A percentile compares a stretch with the other conserved stretches of the same genome.
Evolutionary conservation across 176 grass and related monocot species (phyloP).

Genomic region (Tillandsia leiboldiana): DNA sequence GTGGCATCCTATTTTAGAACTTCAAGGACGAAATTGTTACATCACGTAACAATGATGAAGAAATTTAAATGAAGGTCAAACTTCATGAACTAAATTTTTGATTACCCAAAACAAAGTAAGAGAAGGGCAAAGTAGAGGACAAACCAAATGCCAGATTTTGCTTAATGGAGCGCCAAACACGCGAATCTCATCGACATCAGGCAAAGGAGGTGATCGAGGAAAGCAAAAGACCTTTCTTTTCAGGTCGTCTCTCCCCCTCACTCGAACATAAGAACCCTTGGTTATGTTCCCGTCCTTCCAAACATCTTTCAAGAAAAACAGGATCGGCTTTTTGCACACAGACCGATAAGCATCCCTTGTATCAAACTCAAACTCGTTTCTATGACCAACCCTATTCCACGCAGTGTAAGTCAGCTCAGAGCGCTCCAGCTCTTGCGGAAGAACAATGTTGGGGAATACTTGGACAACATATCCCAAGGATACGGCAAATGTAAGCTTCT

Average conservation of each 20-base stretch:
- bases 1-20: too few species aligned
- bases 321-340: conserved; percentile 78
- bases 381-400: conserved; percentile 62
- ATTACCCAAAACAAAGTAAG: too few species aligned
- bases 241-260: conserved; percentile 49
- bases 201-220: conserved; percentile 54
- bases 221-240: conserved; percentile 95
- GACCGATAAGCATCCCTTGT: conserved; percentile 74
- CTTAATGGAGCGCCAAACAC: conserved; percentile 65
- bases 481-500: conserved; percentile 65
- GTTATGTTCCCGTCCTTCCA: conserved; percentile 64
- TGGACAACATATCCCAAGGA: conserved; percentile 87
- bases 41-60: too few species aligned
- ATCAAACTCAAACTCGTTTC: conserved; percentile 87
- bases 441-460: conserved; percentile 74
- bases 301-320: conserved; percentile 79
- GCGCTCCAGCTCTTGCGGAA: conserved; percentile 63
- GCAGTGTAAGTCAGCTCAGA: conserved; percentile 70
- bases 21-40: too few species aligned
- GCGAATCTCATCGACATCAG: conserved; percentile 62
- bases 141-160: conserved; percentile 89
- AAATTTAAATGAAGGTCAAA: too few species aligned
- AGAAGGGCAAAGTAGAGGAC: conserved; percentile 25
- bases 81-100: too few species aligned
- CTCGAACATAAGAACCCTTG: conserved; percentile 50